Conservation (phyloP, 768 basidiomycete genomes). For the Hypholoma sublateritium region DNA sequence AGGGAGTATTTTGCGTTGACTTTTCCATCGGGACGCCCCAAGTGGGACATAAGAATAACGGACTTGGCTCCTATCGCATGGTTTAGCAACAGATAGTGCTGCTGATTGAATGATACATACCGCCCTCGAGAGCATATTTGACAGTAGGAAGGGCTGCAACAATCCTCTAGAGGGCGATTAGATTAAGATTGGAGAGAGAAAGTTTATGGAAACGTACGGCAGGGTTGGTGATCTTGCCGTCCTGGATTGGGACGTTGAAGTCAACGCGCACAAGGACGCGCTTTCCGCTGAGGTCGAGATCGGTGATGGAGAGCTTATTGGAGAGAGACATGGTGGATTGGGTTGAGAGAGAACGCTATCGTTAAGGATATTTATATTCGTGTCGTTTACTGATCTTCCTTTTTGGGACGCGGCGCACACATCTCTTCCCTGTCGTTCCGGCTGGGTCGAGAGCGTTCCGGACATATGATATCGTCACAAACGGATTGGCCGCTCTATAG, state of each 20-base stretch:
- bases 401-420: slow-evolving; percentile 12
- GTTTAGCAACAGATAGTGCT: slow-evolving; percentile 8
- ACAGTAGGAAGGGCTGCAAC: slow-evolving; percentile 96
- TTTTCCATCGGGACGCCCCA: slow-evolving; percentile 95
- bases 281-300: slow-evolving; percentile 83
- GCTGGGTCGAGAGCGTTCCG: background rate
- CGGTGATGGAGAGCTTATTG: slow-evolving; percentile 91
- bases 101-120: slow-evolving; percentile 34
- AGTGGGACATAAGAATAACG: slow-evolving; percentile 95
- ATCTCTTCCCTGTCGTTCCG: background rate
- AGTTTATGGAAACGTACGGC: slow-evolving; percentile 59
- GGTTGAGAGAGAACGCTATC: slow-evolving; percentile 17
- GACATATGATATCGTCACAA: background rate
- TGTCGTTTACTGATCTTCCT: slow-evolving; percentile 13
- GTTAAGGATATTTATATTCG: slow-evolving; percentile 21
- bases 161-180: slow-evolving; percentile 68
- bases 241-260: slow-evolving; percentile 93
- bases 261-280: slow-evolving; percentile 94
- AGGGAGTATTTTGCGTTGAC: slow-evolving; percentile 88
- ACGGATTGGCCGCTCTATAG: too few relatives aligned
- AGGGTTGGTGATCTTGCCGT: slow-evolving; percentile 93
- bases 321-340: slow-evolving; percentile 80
- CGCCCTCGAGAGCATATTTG: slow-evolving; percentile 86
- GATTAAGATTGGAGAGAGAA: slow-evolving; percentile 11
- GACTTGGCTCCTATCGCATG: slow-evolving; percentile 62